Base-by-base conservation (phyloP, 2,329 filamentous ascomycete species). In the Aspergillus vadensis region DNA sequence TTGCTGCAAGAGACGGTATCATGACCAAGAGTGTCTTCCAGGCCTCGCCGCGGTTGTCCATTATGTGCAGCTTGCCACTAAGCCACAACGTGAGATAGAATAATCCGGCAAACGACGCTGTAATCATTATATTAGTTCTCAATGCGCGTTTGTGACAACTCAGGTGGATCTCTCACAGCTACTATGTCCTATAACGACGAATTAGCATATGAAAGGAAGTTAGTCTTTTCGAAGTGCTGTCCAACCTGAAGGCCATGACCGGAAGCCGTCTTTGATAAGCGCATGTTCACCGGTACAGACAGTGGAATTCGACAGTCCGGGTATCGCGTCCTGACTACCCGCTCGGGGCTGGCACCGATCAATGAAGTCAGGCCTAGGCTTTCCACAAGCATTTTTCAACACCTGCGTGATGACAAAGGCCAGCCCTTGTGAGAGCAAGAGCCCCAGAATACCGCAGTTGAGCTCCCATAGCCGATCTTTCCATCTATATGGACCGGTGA, bases 391-490 rank as follows among this genome's bases (percentile, higher is more conserved):
- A 67, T 83, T 86, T 72, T 87, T 87, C 67, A 87, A 68, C 4
- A 80, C 81, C 39, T 82, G 82, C 4, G 84, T 86, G 52, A 86
- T 83, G 21, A 84, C 80, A 68, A 86, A 86, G 0, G 83, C 80
- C n/a, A 81, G 73, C 14, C 77, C 81, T 58, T 85, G 81, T 32
- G 82, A 80, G 43, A 86, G 71, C 15, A 83, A 69, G 59, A 87
- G 72, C n/a, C 85, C 85, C 25, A 87, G 69, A 10, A 86, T 79
- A 2, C 85, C 85, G 65, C 84, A 86, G 67, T 87, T 87, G 67
- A 86, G 74, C 71, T 87, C 84, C 85, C 85, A 87, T n/a, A 86
- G 69, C 19, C 84, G 77, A 65, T 86, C 83, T 67, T 83, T 82
- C 66, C 83, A 79, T 41, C 80, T 76, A 67, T 85, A 85, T 55